Evolutionary conservation across 441 rosid genomes (phyloP).

Genomic region (Euphorbia schlechtendalii): DNA sequence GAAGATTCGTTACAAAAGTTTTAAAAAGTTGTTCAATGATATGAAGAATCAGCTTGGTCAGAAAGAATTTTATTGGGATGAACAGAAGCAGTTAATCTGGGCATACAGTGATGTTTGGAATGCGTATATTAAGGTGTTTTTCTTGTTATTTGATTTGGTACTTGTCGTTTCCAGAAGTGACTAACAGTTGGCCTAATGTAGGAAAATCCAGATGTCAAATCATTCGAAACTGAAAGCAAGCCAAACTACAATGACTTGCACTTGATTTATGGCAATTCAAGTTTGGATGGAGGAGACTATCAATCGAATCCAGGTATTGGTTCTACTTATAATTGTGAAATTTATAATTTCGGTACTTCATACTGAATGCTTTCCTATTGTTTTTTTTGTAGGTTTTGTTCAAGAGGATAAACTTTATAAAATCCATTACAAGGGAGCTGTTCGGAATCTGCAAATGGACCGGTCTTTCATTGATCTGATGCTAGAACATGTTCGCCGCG

Average conservation of each 20-base stretch:
- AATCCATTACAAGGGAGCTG: constrained; percentile 23
- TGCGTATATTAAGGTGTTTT: constrained; percentile 34
- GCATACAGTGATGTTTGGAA: constrained; percentile 41
- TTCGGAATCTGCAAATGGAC: constrained; percentile 49
- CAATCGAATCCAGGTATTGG: constrained; percentile 20
- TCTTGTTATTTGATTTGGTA: constrained; percentile 20
- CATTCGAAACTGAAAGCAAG: constrained; percentile 25
- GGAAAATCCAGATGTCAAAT: constrained; percentile 38
- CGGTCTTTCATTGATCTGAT: constrained; percentile 43
- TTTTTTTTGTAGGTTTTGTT: constrained; percentile 21
- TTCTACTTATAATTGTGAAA: constrained; percentile 27
- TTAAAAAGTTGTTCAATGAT: constrained; percentile 31
- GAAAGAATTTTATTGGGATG: constrained; percentile 41
- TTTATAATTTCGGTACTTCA: constrained; percentile 4
- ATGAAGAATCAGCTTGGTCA: constrained; percentile 31
- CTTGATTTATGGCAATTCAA: constrained; percentile 44
- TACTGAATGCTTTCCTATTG: neutral
- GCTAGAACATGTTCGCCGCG: constrained; percentile 37
- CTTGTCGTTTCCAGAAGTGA: constrained; percentile 1
- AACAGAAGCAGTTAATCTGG: constrained; percentile 32
- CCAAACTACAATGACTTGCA: constrained; percentile 42
- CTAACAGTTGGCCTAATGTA: constrained; percentile 29
- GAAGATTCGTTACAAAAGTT: constrained; percentile 27
- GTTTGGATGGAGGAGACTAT: constrained; percentile 19
- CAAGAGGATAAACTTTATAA: constrained; percentile 27